Base-by-base conservation (phyloP, 1,284 basidiomycete genomes). In the Neotropicomus parvogracilis region DNA sequence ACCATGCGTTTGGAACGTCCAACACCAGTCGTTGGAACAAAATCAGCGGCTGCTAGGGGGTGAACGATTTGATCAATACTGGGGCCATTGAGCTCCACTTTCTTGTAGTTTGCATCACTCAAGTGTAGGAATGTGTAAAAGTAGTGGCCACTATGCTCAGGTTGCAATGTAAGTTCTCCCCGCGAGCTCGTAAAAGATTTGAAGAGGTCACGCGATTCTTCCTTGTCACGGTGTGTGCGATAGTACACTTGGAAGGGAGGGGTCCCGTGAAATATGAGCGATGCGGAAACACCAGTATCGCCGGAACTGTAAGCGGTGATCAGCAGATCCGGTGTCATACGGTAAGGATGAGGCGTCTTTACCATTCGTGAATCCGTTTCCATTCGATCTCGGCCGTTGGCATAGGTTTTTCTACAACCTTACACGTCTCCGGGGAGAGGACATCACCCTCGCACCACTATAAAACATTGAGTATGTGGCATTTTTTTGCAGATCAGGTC, bases 311-410 rank as follows among this genome's bases (percentile, higher is more conserved):
- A 57, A 58, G n/a, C 2, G 6, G 31, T 28, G 7, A 47, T 46
- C 44, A 52, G 28, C 31, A 20, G 34, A 44, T 27, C 13, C 13
- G 6, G 32, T 53, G 36, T 48, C 40, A 35, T 50, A 31, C 20
- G 10, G 3, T 27, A 47, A 4, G 50, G 34, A n/a, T 20, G 13
- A 29, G 27, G 39, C 29, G 13, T 16, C 62, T 73, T 49, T 58
- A 88, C 91, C 91, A 93, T 72, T 94, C 95, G 58, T 95, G 89
- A 56, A 98, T 88, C 45, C 88, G 85, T 60, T 85, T 87, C 79
- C 94, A 93, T 63, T 87, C 81, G 55, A 97, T 91, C 60, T 92
- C 83, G 12, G 89, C 86, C 2, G 79, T 82, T 1, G 92, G 91
- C 33, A 77, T 67, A 1, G 89, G 89, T 52, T 85, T 77, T 60